Evolutionary conservation across 305 asterid species (phyloP), one percentile per base, ranked within the genome.

Genomic region (Petunia hybrid): DNA sequence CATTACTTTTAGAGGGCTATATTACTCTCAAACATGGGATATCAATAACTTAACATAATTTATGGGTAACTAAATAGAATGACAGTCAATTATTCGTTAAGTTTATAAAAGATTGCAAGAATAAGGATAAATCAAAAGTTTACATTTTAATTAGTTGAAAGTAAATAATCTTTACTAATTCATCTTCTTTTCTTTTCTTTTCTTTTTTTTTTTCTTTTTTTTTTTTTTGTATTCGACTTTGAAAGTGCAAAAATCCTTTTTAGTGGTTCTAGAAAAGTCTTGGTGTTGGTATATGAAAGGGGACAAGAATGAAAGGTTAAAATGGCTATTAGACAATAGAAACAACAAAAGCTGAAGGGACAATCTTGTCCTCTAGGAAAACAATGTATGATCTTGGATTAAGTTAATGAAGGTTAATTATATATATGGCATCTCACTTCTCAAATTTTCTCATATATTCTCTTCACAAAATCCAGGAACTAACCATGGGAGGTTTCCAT

Each of bases 351-450:
- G 42, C 2, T 45, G 76, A 82, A 85, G 80, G 82, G 86, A 84
- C 88, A 80, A 62, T 83, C 8, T 77, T 86, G 85, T 80, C 91
- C 87, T 83, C 81, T 2, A 39, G 38, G 38, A 76, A 76, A 55
- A 61, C 2, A 61, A 61, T 63, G 16, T 35, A 62, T 9, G 14
- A 31, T 35, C 68, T 62, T 35, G 8, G 42, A 35, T 35, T n/a
- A 61, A 61, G 14, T 31, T 61, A 61, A 61, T 31, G 40, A n/a
- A n/a, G n/a, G n/a, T n/a, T n/a, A n/a, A n/a, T n/a, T n/a, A n/a
- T n/a, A n/a, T 48, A 48, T 51, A 51, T 51, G 8, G 56, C 1
- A 51, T 3, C 56, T 51, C 55, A 9, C 0, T 3, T 48, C 55
- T 0, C 9, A 6, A 8, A 2, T 63, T 6, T 35, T 63, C 70